Percentiles rank a stretch among this genome's conserved stretches.
Conservation (phyloP, 371 early-diverging fungal species). For the Apophysomyces trapeziformis region DNA sequence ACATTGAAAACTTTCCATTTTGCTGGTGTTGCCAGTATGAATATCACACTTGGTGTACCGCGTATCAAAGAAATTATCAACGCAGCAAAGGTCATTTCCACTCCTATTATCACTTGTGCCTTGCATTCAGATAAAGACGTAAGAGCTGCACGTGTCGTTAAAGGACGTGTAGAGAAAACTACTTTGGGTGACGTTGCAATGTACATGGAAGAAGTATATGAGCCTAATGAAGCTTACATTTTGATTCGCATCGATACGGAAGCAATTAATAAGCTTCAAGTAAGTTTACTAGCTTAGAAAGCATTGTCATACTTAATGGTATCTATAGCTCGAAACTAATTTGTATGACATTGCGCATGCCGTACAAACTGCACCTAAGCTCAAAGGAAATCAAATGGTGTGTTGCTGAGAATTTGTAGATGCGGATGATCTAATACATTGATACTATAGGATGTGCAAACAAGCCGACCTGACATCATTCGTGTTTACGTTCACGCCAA, state of each 20-base stretch:
- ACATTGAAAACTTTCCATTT: slow-evolving; percentile 99
- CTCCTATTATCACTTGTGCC: slow-evolving; percentile 92
- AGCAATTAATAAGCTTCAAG: slow-evolving; percentile 74
- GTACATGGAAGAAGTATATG: slow-evolving; percentile 91
- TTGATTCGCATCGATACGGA: slow-evolving; percentile 82
- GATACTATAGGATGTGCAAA: slow-evolving; percentile 66
- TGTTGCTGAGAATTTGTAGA: not conserved
- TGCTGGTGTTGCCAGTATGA: slow-evolving; percentile 99
- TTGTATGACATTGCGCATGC: slow-evolving; percentile 79
- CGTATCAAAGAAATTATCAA: slow-evolving; percentile 98
- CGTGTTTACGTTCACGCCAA: slow-evolving; percentile 75
- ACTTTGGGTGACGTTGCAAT: slow-evolving; percentile 88
- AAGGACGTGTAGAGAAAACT: slow-evolving; percentile 94
- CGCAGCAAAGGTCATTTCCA: slow-evolving; percentile 90
- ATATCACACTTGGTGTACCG: slow-evolving; percentile 99
- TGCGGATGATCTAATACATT: not conserved
- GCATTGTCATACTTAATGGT: not conserved
- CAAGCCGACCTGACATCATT: slow-evolving; percentile 74
- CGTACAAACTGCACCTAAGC: slow-evolving; percentile 80
- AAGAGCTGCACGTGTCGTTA: slow-evolving; percentile 90
- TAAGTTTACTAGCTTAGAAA: slow-evolving; percentile 13
- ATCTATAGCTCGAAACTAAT: slow-evolving; percentile 78
- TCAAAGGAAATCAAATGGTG: slow-evolving; percentile 79
- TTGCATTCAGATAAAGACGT: slow-evolving; percentile 72
- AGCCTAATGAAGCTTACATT: slow-evolving; percentile 76